Percentiles rank a stretch among this genome's conserved stretches.
phyloP scores from a whole-genome alignment of 208 protist genomes.

The Crithidia sp. region DNA sequence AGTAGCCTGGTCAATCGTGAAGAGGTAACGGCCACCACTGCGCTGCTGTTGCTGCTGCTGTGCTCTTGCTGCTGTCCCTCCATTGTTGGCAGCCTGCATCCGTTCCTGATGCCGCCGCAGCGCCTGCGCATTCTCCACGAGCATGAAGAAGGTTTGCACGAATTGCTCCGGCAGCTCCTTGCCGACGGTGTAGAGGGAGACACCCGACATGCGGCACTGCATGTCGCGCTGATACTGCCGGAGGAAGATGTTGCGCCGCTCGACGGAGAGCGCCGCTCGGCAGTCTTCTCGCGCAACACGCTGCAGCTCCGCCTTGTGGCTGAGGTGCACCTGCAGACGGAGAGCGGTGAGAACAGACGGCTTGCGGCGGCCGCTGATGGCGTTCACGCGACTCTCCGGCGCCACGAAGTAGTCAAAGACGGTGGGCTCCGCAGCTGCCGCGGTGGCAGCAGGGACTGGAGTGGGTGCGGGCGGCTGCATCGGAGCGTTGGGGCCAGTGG shows the following conservation, averaged over 20 bases:
- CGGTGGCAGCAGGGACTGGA: neutral
- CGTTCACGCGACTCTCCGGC: slow-evolving; percentile 22
- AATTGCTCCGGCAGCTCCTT: slow-evolving; percentile 29
- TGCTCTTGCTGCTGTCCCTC: neutral
- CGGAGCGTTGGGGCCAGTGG: neutral
- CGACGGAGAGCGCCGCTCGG: slow-evolving; percentile 23
- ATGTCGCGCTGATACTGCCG: slow-evolving; percentile 36
- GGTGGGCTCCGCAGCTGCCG: slow-evolving; percentile 3
- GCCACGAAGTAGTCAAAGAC: slow-evolving; percentile 40
- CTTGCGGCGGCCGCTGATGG: neutral
- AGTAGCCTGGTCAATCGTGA: slow-evolving; percentile 19
- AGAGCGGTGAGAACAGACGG: slow-evolving; percentile 6
- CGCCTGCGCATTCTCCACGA: slow-evolving; percentile 15
- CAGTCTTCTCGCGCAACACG: slow-evolving; percentile 26
- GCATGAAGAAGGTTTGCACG: slow-evolving; percentile 31
- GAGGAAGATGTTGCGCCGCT: slow-evolving; percentile 34
- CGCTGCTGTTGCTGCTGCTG: neutral
- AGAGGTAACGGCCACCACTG: slow-evolving; percentile 23
- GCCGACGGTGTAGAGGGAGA: slow-evolving; percentile 21
- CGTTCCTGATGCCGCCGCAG: slow-evolving; percentile 6
- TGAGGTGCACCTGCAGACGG: neutral
- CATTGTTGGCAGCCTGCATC: neutral
- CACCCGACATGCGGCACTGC: slow-evolving; percentile 23
- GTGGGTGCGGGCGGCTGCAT: neutral
- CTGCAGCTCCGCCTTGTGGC: slow-evolving; percentile 21